Percentiles rank a stretch among this genome's conserved stretches.
phyloP scores from a whole-genome alignment of 805 yeast genomes.

The Sugiyamaella americana region DNA sequence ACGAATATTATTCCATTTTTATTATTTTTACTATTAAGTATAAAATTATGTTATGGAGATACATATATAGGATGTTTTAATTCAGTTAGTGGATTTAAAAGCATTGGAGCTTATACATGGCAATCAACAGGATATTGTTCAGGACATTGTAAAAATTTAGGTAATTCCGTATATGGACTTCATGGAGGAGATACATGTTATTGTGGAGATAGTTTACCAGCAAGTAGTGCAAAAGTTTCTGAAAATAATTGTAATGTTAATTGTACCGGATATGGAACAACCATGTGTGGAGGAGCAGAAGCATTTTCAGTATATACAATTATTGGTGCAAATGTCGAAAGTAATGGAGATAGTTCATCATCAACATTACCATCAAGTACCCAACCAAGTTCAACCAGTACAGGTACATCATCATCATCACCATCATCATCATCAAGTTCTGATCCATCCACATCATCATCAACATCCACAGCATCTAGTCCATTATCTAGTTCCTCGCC shows the following conservation, averaged over 20 bases:
- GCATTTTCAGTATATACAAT: constrained; percentile 28
- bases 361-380: constrained; percentile 19
- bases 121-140: constrained; percentile 41
- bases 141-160: constrained; percentile 12
- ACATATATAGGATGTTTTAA: constrained; percentile 15
- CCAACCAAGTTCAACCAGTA: constrained; percentile 15
- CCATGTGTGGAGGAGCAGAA: constrained; percentile 57
- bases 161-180: constrained; percentile 43
- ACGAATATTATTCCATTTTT: no score
- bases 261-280: constrained; percentile 60
- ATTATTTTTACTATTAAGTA: no score
- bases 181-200: constrained; percentile 51
- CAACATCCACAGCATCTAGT: constrained; percentile 15
- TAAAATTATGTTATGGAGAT: no score
- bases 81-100: constrained; percentile 6
- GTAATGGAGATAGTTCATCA: constrained; percentile 24
- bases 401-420: constrained; percentile 12
- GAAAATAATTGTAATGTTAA: constrained; percentile 36
- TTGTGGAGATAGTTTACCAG: constrained; percentile 51
- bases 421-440: constrained; percentile 10
- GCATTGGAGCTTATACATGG: constrained; percentile 44
- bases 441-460: constrained; percentile 13
- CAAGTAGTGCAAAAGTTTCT: constrained; percentile 31
- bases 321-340: constrained; percentile 19
- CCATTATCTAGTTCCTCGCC: constrained; percentile 14